These are phyloP conservation scores for Basipetospora chlamydospora DNA, from an alignment of 2,329 filamentous ascomycete species.

Conservation along the genomic window DNA sequence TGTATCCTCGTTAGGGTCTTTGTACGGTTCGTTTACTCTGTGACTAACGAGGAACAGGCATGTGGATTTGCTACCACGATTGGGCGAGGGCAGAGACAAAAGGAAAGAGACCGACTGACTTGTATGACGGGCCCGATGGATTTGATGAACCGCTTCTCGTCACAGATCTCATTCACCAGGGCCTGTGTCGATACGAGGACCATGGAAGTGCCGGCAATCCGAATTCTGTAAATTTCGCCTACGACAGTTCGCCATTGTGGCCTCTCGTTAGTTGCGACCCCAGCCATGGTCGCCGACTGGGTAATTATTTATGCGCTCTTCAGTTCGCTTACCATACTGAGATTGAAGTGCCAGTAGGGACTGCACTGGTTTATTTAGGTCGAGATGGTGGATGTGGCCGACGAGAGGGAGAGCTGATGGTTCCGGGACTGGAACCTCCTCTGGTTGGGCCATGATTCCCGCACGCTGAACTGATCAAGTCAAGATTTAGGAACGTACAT, in stretches of 20 bases:
- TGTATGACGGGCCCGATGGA: slow-evolving; percentile 27
- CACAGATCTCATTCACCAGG: slow-evolving; percentile 47
- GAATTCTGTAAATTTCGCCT: slow-evolving; percentile 48
- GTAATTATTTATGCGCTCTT: no score
- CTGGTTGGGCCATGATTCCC: slow-evolving; percentile 2
- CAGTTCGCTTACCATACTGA: no score
- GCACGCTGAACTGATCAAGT: no score
- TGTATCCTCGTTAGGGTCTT: no score
- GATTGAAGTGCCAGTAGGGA: no score
- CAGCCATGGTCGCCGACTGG: neutral
- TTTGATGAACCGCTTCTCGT: slow-evolving; percentile 54
- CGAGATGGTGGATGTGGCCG: slow-evolving; percentile 51
- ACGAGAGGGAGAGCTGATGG: slow-evolving; percentile 50
- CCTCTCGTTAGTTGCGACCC: neutral
- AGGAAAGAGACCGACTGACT: no score
- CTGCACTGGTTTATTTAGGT: no score
- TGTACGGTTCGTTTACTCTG: no score
- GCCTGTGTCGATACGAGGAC: slow-evolving; percentile 38
- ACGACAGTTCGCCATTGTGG: slow-evolving; percentile 3
- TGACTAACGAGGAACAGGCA: no score
- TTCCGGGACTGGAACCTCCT: slow-evolving; percentile 39
- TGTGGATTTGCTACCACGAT: no score
- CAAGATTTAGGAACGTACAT: no score
- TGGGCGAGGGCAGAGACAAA: no score
- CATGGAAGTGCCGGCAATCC: slow-evolving; percentile 28